phyloP scores from a whole-genome alignment of 192 early-diverging fungal genomes.

The Coemansia reversa region DNA sequence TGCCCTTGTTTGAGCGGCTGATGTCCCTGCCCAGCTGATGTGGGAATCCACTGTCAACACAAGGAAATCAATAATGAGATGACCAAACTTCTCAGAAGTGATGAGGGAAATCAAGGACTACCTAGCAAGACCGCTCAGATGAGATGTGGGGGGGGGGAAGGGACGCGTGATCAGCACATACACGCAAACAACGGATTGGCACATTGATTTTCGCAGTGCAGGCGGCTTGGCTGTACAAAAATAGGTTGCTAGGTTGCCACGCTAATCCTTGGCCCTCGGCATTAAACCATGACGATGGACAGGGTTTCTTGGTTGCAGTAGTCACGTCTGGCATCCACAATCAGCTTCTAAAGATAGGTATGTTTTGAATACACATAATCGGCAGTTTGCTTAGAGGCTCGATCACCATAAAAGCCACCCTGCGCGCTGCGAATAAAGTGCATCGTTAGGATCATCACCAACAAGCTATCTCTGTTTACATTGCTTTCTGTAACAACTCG shows the following conservation, averaged over 20 bases:
- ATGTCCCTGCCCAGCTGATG: conserved; percentile 26
- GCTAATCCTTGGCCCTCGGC: conserved; percentile 10
- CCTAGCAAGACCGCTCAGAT: background rate
- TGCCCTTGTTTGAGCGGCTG: conserved; percentile 35
- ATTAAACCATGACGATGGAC: background rate
- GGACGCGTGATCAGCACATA: conserved; percentile 7
- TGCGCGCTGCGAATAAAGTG: too few species aligned
- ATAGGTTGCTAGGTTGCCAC: conserved; percentile 10
- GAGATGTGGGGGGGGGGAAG: conserved; percentile 18
- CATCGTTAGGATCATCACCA: too few species aligned
- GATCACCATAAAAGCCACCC: too few species aligned
- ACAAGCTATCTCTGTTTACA: too few species aligned
- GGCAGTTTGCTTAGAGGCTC: too few species aligned
- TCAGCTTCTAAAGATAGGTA: conserved; percentile 17
- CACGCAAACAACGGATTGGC: conserved; percentile 3
- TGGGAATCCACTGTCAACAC: background rate
- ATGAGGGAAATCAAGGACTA: conserved; percentile 7
- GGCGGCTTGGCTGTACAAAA: conserved; percentile 7
- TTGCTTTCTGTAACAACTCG: too few species aligned
- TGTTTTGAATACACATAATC: too few species aligned
- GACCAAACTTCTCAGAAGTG: background rate
- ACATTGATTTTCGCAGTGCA: conserved; percentile 11
- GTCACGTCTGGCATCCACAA: conserved; percentile 1
- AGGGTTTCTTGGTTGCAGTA: background rate
- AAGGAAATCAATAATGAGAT: background rate